Conservation (phyloP, 129 eudicot species). For the Calendula officinalis region DNA sequence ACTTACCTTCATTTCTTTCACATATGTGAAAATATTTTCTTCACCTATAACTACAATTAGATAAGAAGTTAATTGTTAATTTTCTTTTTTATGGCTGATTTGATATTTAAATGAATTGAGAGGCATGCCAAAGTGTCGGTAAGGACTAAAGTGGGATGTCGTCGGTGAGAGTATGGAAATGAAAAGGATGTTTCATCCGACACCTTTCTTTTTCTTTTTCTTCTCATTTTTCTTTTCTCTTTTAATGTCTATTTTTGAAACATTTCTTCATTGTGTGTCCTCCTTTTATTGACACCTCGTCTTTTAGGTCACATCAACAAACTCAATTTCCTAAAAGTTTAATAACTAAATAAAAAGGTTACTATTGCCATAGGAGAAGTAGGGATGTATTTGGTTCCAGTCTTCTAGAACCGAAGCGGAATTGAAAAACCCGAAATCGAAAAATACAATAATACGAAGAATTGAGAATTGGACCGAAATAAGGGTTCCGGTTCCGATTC, state of each 20-base stretch:
- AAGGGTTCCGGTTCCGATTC: too few relatives aligned
- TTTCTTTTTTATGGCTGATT: neutral
- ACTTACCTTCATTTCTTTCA: too few relatives aligned
- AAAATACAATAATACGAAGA: too few relatives aligned
- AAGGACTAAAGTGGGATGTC: slow-evolving; percentile 32
- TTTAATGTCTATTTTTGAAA: slow-evolving; percentile 6
- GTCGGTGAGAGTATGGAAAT: slow-evolving; percentile 32
- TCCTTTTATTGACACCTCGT: neutral
- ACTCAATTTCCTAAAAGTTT: neutral
- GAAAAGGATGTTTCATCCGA: slow-evolving; percentile 37
- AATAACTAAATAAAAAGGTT: too few relatives aligned
- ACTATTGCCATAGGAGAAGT: too few relatives aligned
- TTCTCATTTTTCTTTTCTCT: neutral
- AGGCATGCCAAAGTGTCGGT: slow-evolving; percentile 34
- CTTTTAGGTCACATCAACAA: slow-evolving; percentile 9
- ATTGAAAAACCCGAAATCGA: too few relatives aligned
- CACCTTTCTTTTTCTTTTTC: slow-evolving; percentile 1
- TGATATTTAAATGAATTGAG: slow-evolving; percentile 11
- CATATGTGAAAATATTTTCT: too few relatives aligned
- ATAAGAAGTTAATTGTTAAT: neutral
- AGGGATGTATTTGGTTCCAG: too few relatives aligned
- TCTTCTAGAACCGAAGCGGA: too few relatives aligned
- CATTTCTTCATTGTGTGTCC: neutral
- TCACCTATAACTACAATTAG: too few relatives aligned
- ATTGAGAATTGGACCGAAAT: too few relatives aligned